These are phyloP conservation scores for Ilex aquifolium DNA, from an alignment of 257 asterid species.

Conservation along the genomic window DNA sequence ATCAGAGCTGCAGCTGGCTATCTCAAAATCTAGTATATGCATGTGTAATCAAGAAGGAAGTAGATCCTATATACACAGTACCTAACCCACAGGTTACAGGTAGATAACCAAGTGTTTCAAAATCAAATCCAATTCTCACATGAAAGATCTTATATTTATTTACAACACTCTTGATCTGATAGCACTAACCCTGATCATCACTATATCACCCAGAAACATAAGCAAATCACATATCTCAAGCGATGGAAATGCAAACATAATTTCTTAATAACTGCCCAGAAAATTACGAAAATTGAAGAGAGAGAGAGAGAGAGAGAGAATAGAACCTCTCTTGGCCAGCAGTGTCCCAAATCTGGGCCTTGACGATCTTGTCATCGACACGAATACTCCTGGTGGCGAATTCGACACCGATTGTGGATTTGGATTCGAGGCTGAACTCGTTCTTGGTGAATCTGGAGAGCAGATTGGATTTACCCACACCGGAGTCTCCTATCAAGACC, in stretches of 20 bases:
- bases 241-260: neutral
- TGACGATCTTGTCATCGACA: slow-evolving; percentile 27
- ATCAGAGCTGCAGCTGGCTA: too few relatives aligned
- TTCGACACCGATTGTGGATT: slow-evolving; percentile 27
- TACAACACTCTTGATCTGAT: too few relatives aligned
- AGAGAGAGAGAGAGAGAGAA: neutral
- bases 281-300: neutral
- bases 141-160: too few relatives aligned
- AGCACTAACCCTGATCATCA: too few relatives aligned
- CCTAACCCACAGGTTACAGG: too few relatives aligned
- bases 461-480: slow-evolving; percentile 25
- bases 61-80: too few relatives aligned
- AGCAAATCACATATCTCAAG: neutral
- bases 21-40: too few relatives aligned
- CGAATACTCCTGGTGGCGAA: slow-evolving; percentile 26
- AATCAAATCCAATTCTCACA: too few relatives aligned
- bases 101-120: too few relatives aligned
- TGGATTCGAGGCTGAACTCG: slow-evolving; percentile 27
- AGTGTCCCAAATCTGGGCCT: slow-evolving; percentile 34
- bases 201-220: too few relatives aligned
- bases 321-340: slow-evolving; percentile 25
- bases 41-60: too few relatives aligned
- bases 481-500: slow-evolving; percentile 29
- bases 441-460: slow-evolving; percentile 21
- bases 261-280: neutral